phyloP scores from a whole-genome alignment of 768 basidiomycete genomes.

The Leucocoprinus leucothites region DNA sequence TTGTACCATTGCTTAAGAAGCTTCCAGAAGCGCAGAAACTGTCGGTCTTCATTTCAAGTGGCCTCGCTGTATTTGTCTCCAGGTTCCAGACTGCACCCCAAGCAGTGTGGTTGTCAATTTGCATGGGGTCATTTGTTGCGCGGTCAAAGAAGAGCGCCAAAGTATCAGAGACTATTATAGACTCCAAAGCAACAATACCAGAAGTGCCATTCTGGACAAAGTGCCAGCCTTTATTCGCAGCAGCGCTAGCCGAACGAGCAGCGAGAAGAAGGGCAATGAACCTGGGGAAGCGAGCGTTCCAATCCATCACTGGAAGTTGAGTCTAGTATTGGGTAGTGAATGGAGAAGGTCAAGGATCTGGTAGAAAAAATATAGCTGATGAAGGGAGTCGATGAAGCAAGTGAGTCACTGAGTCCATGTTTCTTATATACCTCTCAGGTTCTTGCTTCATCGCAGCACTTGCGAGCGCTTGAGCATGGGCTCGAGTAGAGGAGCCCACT shows the following conservation, averaged over 20 bases:
- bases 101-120: conserved; percentile 35
- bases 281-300: too few relatives aligned
- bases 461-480: too few relatives aligned
- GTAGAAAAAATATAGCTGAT: too few relatives aligned
- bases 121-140: conserved; percentile 34
- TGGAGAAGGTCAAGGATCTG: too few relatives aligned
- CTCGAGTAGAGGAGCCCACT: too few relatives aligned
- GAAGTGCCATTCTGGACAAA: conserved; percentile 25
- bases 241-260: neutral
- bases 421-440: too few relatives aligned
- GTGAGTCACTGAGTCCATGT: too few relatives aligned
- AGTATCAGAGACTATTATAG: conserved; percentile 24
- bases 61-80: conserved; percentile 30
- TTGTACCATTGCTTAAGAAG: conserved; percentile 37
- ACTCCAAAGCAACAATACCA: conserved; percentile 23
- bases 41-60: conserved; percentile 31
- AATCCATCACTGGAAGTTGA: too few relatives aligned
- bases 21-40: conserved; percentile 41
- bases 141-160: conserved; percentile 25
- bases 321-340: too few relatives aligned
- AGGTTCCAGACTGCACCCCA: conserved; percentile 43
- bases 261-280: neutral
- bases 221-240: conserved; percentile 15
- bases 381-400: too few relatives aligned
- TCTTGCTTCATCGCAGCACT: too few relatives aligned